Evolutionary conservation across 2,329 filamentous ascomycete species (phyloP), one percentile per base, ranked within the genome.

Genomic region (Microdochium nivale): DNA sequence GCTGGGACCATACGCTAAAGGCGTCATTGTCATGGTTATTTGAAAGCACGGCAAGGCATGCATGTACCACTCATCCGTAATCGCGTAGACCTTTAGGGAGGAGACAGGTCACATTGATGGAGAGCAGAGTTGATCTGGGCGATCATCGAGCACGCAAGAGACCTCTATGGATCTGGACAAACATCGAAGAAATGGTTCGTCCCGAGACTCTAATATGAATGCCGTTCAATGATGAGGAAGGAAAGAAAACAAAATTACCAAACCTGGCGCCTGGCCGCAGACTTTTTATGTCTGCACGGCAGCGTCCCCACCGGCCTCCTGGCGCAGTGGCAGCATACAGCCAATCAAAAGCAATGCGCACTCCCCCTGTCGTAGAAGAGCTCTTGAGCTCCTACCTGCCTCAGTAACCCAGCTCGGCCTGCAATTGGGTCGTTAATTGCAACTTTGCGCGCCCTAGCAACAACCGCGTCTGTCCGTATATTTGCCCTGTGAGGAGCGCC

Each of bases 161-260:
- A 77, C 86, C 81, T 73, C 77, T 70, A 70, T 78, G 84, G 81
- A 86, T 81, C 89, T 95, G 88, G 89, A 88, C 84, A 90, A 90
- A 87, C 81, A 97, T 80, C 89, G 88, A 91, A 53, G 58, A 59
- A 58, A 64, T 67, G 70, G 83, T 87, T 83, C 88, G 83, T 84
- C 87, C 87, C 91, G 92, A 95, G 94, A 99, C 94, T 99, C 94
- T 97, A 97, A 92, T 88, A 88, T 88, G 83, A 86, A 87, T 86
- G 90, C 86, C 84, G 77, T 81, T 83, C 89, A 84, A 89, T 88
- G 92, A 77, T 78, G 72, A 75, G 74, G 70, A 30, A 70, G 75
- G 70, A 68, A 71, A 72, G 76, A 73, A 72, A 69, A 68, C 68
- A 64, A 68, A 65, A 65, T 65, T 59, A 55, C 40, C n/a, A 44